Percentiles rank a stretch among this genome's conserved stretches.
Evolutionary conservation across 345 rosid species (phyloP).

Genomic region (Camelina sativa): DNA sequence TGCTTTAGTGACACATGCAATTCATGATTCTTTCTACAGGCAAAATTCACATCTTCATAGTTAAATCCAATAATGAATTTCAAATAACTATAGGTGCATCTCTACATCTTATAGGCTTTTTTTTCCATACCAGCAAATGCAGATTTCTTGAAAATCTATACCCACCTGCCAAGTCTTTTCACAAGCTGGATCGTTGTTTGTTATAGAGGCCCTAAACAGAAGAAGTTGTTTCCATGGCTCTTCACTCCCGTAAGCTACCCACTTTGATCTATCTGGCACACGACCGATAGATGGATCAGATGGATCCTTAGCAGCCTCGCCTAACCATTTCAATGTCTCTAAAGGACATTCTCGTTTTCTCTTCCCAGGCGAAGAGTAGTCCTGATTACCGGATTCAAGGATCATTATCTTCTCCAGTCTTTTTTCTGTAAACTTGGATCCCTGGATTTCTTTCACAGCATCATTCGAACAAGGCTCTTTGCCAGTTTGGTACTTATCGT

Average conservation of each 20-base stretch:
- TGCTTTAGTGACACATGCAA: constrained; percentile 5
- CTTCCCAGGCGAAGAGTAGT: constrained; percentile 39
- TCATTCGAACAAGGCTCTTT: constrained; percentile 43
- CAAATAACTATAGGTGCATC: background rate
- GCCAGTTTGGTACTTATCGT: constrained; percentile 35
- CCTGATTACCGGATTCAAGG: constrained; percentile 10
- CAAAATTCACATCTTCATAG: background rate
- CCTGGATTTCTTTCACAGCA: constrained; percentile 23
- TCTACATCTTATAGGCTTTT: too few relatives aligned
- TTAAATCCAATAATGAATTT: background rate
- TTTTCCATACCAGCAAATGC: background rate
- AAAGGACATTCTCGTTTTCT: constrained; percentile 59
- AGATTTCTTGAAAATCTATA: background rate
- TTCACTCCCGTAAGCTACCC: constrained; percentile 63
- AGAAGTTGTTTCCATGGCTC: constrained; percentile 81
- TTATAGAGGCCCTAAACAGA: constrained; percentile 59
- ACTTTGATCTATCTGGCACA: constrained; percentile 72
- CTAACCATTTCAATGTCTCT: constrained; percentile 66
- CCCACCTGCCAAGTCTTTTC: constrained; percentile 65
- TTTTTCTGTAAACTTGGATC: background rate
- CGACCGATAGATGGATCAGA: constrained; percentile 50
- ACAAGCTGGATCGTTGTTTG: constrained; percentile 44
- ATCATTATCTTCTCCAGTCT: constrained; percentile 5
- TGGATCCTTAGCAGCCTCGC: constrained; percentile 66
- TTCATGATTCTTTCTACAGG: background rate